phyloP scores from a whole-genome alignment of 2,329 filamentous ascomycete genomes.

The Atkinsonella hypoxylon region DNA sequence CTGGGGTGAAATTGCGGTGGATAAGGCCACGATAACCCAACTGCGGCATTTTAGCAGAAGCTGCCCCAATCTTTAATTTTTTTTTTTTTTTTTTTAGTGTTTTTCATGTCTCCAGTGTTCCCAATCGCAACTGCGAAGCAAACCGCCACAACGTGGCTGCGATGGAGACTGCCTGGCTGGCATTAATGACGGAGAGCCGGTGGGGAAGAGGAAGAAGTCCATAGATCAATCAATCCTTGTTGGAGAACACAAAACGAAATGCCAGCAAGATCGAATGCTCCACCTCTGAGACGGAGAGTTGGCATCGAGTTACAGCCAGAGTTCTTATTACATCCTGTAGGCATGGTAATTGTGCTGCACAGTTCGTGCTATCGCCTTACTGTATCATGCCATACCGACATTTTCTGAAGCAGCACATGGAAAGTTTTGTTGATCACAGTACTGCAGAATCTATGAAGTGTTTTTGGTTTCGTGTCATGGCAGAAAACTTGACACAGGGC shows the following conservation, averaged over 20 bases:
- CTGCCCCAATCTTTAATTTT: conserved; percentile 9
- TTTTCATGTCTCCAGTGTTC: conserved; percentile 15
- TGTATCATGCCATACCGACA: too few relatives aligned
- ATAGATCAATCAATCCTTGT: not conserved
- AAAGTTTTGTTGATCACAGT: too few relatives aligned
- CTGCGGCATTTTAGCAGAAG: conserved; percentile 19
- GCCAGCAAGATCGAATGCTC: conserved; percentile 8
- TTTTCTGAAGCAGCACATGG: too few relatives aligned
- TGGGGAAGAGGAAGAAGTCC: conserved; percentile 4
- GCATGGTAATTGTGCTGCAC: too few relatives aligned
- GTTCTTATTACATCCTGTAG: too few relatives aligned
- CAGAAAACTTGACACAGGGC: too few relatives aligned
- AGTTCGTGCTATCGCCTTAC: too few relatives aligned
- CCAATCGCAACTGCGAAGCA: not conserved
- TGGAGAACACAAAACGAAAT: conserved; percentile 1
- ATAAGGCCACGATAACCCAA: conserved; percentile 15
- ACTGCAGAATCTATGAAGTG: too few relatives aligned
- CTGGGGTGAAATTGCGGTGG: conserved; percentile 13
- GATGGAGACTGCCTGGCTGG: conserved; percentile 6
- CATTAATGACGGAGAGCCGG: conserved; percentile 8
- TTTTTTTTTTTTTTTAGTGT: conserved; percentile 9
- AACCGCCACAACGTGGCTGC: conserved; percentile 2
- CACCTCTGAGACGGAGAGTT: conserved; percentile 4
- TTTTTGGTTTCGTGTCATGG: too few relatives aligned
- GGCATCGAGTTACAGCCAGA: too few relatives aligned